A percentile compares a stretch with the other conserved stretches of the same genome.
Conservation (phyloP, 768 basidiomycete species). For the Amanita pallidorosea region DNA sequence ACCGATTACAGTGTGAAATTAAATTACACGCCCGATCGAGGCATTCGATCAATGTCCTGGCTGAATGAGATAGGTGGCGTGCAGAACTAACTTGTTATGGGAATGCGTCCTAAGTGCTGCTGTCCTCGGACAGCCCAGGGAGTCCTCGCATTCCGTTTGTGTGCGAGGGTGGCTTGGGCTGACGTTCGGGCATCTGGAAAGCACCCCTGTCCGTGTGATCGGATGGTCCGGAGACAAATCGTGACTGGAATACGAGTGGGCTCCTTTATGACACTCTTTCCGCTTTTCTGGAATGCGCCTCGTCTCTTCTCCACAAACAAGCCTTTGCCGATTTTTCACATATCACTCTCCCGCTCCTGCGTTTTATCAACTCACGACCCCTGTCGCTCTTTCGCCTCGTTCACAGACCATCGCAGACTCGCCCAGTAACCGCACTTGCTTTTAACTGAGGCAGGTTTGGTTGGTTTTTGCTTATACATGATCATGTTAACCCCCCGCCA, state of each 20-base stretch:
- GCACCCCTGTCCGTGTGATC: conserved; percentile 3
- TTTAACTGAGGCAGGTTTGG: conserved; percentile 5
- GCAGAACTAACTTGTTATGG: neutral
- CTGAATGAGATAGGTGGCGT: conserved; percentile 1
- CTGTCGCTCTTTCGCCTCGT: conserved; percentile 6
- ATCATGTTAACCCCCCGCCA: conserved; percentile 2
- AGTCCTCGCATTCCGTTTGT: neutral
- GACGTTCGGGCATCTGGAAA: neutral
- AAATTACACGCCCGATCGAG: conserved; percentile 4
- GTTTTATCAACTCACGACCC: conserved; percentile 7
- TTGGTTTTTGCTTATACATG: neutral
- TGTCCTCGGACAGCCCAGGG: neutral
- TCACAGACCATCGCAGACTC: conserved; percentile 6
- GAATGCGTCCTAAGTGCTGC: too few species aligned
- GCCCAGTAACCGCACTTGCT: neutral
- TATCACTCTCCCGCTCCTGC: conserved; percentile 6
- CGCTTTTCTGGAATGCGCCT: conserved; percentile 4
- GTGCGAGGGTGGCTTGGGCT: neutral
- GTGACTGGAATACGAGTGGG: conserved; percentile 1
- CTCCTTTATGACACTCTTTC: conserved; percentile 6
- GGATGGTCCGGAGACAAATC: conserved; percentile 6
- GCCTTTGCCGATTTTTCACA: conserved; percentile 4
- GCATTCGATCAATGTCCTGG: conserved; percentile 3
- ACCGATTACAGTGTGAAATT: conserved; percentile 1
- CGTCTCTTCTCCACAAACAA: conserved; percentile 7